phyloP scores from a whole-genome alignment of 768 basidiomycete species.

The Tubosaeta sp. region DNA sequence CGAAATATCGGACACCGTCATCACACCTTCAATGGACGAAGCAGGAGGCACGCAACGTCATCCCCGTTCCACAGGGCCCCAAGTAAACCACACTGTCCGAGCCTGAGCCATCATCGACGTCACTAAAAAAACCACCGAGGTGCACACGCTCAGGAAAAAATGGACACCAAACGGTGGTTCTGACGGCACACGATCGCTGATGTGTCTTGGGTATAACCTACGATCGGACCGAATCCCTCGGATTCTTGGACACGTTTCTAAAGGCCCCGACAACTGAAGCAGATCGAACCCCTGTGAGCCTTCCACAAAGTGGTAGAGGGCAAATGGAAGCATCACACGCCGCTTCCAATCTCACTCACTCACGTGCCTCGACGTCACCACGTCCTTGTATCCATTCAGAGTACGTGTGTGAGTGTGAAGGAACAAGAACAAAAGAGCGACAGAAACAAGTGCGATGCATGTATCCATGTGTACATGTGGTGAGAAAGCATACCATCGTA shows the following conservation, averaged over 20 bases:
- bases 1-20: background rate
- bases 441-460: background rate
- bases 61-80: background rate
- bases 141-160: background rate
- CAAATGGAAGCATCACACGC: background rate
- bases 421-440: background rate
- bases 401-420: background rate
- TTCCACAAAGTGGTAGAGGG: background rate
- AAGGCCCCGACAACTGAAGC: background rate
- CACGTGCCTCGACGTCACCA: background rate
- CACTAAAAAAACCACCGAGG: background rate
- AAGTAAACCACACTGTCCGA: background rate
- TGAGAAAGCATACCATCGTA: conserved; percentile 3
- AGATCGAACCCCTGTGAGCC: background rate
- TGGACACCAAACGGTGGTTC: background rate
- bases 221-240: background rate
- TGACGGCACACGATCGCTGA: background rate
- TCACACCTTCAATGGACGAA: background rate
- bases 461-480: background rate
- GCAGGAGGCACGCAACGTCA: background rate
- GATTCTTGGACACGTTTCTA: background rate
- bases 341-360: background rate
- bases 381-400: background rate
- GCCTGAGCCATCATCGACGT: background rate
- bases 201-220: background rate